Evolutionary conservation across 2,329 filamentous ascomycete species (phyloP).

Genomic region (Aspergillus hortae): DNA sequence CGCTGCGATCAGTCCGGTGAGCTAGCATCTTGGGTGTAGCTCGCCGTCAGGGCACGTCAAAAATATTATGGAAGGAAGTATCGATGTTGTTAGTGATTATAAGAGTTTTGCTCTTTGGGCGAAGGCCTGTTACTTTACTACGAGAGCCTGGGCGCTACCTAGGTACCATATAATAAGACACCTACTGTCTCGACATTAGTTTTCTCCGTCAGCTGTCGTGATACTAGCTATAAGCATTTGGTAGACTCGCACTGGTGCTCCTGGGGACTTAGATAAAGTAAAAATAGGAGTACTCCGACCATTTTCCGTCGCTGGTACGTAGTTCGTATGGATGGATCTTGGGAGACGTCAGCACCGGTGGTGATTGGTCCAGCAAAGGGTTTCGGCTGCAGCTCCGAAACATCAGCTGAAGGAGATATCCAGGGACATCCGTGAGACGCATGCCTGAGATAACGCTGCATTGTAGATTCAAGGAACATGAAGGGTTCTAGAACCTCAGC

Average conservation of each 20-base stretch:
- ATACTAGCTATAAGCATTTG: too few relatives aligned
- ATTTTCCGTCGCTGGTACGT: background rate
- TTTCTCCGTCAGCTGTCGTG: too few relatives aligned
- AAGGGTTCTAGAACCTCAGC: too few relatives aligned
- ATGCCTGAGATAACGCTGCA: too few relatives aligned
- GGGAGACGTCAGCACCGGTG: background rate
- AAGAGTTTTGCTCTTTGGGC: background rate
- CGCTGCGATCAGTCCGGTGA: too few relatives aligned
- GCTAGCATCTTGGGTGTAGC: background rate
- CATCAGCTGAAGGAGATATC: background rate
- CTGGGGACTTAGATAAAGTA: too few relatives aligned
- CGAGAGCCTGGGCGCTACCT: background rate
- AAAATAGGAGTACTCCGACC: background rate
- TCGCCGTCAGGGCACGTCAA: background rate
- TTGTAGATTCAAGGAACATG: too few relatives aligned
- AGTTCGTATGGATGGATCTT: background rate
- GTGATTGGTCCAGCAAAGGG: background rate
- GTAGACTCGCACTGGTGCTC: too few relatives aligned
- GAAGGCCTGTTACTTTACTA: background rate
- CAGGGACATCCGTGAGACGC: too few relatives aligned
- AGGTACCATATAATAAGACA: background rate
- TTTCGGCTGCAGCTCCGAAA: constrained; percentile 1
- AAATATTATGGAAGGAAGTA: background rate
- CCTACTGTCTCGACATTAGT: too few relatives aligned
- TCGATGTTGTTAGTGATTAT: background rate